Conservation (phyloP, 441 rosid genomes). For the Theobroma grandiflorum region DNA sequence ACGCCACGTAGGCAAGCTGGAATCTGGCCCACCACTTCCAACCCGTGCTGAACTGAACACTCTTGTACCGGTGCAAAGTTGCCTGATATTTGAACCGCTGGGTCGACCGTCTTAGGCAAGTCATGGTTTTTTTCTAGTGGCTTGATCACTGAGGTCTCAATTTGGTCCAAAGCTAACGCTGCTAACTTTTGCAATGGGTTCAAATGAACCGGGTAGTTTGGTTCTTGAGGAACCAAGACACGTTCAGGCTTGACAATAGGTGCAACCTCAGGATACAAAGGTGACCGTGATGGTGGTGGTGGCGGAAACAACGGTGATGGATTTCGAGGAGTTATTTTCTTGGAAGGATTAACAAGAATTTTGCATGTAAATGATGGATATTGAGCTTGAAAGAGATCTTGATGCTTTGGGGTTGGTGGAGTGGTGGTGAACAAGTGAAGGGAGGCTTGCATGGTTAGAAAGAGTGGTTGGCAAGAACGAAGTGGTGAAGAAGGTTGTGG, state of each 20-base stretch:
- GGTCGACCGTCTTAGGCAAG: constrained; percentile 43
- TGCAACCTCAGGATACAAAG: not conserved
- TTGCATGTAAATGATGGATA: constrained; percentile 28
- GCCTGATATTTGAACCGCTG: constrained; percentile 55
- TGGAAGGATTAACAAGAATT: constrained; percentile 35
- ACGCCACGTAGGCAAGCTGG: constrained; percentile 59
- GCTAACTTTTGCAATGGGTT: constrained; percentile 56
- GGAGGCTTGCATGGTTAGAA: constrained; percentile 33
- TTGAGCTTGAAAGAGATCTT: not conserved
- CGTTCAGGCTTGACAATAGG: constrained; percentile 19
- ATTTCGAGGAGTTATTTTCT: not conserved
- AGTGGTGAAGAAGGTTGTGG: not conserved
- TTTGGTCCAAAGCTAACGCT: constrained; percentile 50
- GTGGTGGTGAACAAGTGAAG: not conserved
- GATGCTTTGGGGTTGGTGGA: not conserved
- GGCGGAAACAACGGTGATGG: not conserved
- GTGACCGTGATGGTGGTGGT: constrained; percentile 20
- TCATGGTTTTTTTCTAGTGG: constrained; percentile 45
- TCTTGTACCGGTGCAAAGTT: constrained; percentile 72
- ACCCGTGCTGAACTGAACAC: constrained; percentile 57
- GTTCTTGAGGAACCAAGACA: not conserved
- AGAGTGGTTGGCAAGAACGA: not conserved
- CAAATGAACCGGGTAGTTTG: constrained; percentile 25
- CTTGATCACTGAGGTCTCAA: constrained; percentile 49
- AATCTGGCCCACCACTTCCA: constrained; percentile 59